Percentiles rank a stretch among this genome's conserved stretches.
Conservation (phyloP, 2,329 filamentous ascomycete genomes). For the Neurospora sp. region DNA sequence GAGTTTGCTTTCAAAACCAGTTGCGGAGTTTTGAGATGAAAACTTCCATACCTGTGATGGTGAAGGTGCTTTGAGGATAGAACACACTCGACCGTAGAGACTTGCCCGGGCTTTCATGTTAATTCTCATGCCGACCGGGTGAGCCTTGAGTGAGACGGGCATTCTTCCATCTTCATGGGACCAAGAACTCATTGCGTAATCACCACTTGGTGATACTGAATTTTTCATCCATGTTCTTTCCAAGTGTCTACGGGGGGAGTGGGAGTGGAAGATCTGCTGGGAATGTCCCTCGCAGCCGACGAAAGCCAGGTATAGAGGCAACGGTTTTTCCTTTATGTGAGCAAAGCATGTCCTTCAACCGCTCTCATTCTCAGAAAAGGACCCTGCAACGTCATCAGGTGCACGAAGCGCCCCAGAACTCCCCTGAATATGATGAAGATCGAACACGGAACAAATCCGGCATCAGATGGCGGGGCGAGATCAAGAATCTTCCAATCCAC, state of each 20-base stretch:
- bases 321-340: not conserved
- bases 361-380: too few species aligned
- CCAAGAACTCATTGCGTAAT: not conserved
- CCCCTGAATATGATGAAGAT: not conserved
- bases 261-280: not conserved
- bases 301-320: not conserved
- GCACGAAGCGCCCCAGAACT: not conserved
- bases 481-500: not conserved
- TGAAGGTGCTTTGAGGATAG: not conserved
- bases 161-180: not conserved
- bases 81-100: not conserved
- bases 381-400: not conserved
- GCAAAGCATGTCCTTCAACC: not conserved
- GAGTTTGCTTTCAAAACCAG: not conserved
- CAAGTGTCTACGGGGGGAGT: not conserved
- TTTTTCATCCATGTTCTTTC: not conserved
- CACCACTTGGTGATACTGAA: not conserved
- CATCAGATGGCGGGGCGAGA: not conserved
- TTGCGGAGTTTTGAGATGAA: not conserved
- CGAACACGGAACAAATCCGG: not conserved
- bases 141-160: not conserved
- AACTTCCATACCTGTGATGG: not conserved
- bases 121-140: not conserved
- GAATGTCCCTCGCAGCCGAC: not conserved
- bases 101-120: not conserved